Percentiles rank a stretch among this genome's conserved stretches.
Evolutionary conservation across 75 land plant genomes (phyloP).

Genomic region (Picea glauca): DNA sequence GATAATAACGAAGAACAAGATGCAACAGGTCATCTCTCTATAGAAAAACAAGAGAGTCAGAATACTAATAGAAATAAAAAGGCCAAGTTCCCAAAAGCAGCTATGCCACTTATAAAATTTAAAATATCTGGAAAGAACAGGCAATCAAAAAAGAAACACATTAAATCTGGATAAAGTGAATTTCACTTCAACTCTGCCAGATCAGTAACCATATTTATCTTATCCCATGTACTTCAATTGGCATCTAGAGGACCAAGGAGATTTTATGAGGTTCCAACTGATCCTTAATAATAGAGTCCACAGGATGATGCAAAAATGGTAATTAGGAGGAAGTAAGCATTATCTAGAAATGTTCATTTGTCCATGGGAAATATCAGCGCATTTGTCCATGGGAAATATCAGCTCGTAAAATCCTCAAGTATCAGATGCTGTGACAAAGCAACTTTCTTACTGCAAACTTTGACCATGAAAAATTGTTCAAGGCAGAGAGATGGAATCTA

Average conservation of each 20-base stretch:
- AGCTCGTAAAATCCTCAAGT: too few species aligned
- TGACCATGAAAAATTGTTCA: too few species aligned
- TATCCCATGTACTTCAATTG: neutral
- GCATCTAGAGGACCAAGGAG: neutral
- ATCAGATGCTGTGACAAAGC: too few species aligned
- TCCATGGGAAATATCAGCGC: too few species aligned
- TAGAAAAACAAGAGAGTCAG: neutral
- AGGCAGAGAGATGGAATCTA: too few species aligned
- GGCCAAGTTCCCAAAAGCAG: neutral
- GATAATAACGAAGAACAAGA: neutral
- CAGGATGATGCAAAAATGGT: too few species aligned
- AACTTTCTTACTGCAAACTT: too few species aligned
- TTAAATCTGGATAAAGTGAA: neutral
- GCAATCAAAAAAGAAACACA: neutral
- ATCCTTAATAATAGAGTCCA: neutral
- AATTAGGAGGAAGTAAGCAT: too few species aligned
- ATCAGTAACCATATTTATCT: neutral
- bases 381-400: too few species aligned
- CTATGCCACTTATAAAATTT: neutral
- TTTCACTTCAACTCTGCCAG: neutral
- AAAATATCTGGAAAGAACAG: neutral
- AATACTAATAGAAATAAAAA: neutral
- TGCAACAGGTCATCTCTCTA: neutral
- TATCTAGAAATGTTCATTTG: too few species aligned
- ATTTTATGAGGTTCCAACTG: neutral